Percentiles rank a stretch among this genome's conserved stretches.
Conservation (phyloP, 1,139 yeast genomes). For the Nadsonia starkeyi-henricii region DNA sequence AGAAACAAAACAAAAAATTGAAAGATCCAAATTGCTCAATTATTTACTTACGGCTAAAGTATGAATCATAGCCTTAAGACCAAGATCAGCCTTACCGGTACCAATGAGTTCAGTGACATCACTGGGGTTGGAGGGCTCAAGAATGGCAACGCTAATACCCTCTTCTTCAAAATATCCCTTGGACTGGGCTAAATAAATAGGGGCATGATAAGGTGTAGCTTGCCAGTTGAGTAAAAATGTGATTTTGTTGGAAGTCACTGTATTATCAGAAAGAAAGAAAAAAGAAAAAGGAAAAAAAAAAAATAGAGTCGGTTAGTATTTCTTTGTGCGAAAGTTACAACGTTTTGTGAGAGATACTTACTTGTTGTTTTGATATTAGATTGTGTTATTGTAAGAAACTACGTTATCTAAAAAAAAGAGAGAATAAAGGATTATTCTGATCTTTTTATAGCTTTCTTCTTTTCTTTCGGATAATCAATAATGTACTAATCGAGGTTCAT, state of each 20-base stretch:
- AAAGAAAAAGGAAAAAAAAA: neutral
- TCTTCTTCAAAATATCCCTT: constrained; percentile 39
- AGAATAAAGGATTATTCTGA: too few species aligned
- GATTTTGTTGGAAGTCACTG: constrained; percentile 30
- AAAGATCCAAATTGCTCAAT: too few species aligned
- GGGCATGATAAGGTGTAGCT: constrained; percentile 44
- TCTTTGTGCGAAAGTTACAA: neutral
- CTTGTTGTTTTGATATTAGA: neutral
- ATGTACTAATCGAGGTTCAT: too few species aligned
- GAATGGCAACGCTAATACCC: constrained; percentile 37
- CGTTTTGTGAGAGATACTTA: neutral
- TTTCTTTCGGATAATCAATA: too few species aligned
- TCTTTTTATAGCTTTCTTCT: too few species aligned
- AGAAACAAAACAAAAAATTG: too few species aligned
- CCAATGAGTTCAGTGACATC: constrained; percentile 47
- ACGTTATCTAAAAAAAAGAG: neutral
- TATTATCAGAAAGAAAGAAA: constrained; percentile 11
- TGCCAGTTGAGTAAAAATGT: constrained; percentile 44
- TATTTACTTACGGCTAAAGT: constrained; percentile 36
- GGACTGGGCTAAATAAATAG: constrained; percentile 36
- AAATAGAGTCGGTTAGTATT: neutral
- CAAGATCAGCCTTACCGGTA: constrained; percentile 44
- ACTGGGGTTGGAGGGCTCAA: constrained; percentile 46
- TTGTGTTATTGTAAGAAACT: neutral
- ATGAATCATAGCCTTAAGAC: constrained; percentile 48